These are phyloP conservation scores for Cyclospora cayetanensis DNA, from an alignment of 169 alveolate genomes.

Conservation along the genomic window DNA sequence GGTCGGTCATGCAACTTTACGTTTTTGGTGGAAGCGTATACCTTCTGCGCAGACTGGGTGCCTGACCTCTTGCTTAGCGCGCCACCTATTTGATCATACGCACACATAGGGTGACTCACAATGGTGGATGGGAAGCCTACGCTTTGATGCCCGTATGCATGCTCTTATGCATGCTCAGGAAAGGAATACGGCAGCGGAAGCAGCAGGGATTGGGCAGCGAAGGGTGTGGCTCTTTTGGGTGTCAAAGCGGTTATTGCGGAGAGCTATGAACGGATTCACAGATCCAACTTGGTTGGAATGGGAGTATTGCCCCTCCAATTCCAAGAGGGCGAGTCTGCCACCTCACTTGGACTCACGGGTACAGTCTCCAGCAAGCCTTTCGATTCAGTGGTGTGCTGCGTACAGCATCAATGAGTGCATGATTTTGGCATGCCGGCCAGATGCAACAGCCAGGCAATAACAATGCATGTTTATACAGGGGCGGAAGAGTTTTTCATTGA, in stretches of 20 bases:
- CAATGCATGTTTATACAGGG: neutral
- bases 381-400: neutral
- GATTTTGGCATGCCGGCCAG: neutral
- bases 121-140: neutral
- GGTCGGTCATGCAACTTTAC: too few species aligned
- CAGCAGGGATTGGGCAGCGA: constrained; percentile 99
- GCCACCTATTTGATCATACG: neutral
- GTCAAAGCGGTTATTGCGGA: constrained; percentile 95
- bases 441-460: neutral
- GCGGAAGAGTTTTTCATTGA: constrained; percentile 67
- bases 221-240: constrained; percentile 95
- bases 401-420: neutral
- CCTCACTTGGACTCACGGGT: constrained; percentile 91
- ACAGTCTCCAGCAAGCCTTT: neutral
- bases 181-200: constrained; percentile 97
- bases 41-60: too few species aligned
- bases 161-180: constrained; percentile 86
- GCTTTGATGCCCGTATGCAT: neutral
- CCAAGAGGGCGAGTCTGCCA: constrained; percentile 90
- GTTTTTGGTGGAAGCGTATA: too few species aligned
- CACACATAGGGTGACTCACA: neutral
- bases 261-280: constrained; percentile 96
- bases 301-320: constrained; percentile 96
- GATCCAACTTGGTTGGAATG: constrained; percentile 95
- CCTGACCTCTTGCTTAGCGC: neutral